Conservation (phyloP, 2,329 filamentous ascomycete genomes). For the Hypoxylon rubiginosum region DNA sequence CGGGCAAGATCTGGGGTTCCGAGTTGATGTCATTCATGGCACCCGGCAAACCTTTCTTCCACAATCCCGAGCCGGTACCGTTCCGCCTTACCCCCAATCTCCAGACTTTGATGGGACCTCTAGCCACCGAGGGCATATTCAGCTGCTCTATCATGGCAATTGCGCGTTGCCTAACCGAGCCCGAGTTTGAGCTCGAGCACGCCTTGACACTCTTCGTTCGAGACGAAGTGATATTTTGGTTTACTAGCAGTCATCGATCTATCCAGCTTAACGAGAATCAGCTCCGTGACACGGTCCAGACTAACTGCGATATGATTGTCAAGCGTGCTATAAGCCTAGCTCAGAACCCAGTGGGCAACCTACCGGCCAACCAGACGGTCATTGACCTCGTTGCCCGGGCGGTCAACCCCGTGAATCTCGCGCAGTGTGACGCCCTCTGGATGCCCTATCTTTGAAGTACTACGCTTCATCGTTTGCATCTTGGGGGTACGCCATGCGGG, state of each 20-base stretch:
- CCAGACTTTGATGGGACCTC: constrained; percentile 94
- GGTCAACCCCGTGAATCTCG: constrained; percentile 90
- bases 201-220: constrained; percentile 94
- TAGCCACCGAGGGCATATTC: constrained; percentile 96
- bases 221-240: constrained; percentile 99
- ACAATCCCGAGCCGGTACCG: constrained; percentile 94
- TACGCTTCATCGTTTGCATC: neutral
- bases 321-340: constrained; percentile 90
- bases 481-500: no score
- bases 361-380: constrained; percentile 96
- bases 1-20: constrained; percentile 95
- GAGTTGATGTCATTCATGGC: constrained; percentile 95
- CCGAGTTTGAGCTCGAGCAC: constrained; percentile 91
- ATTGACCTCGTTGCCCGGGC: constrained; percentile 95
- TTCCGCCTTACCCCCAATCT: constrained; percentile 98
- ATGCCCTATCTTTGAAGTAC: constrained; percentile 87
- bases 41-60: constrained; percentile 85
- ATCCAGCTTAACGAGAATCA: constrained; percentile 73
- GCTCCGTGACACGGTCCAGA: constrained; percentile 82
- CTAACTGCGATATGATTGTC: constrained; percentile 91
- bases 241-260: constrained; percentile 80
- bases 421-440: constrained; percentile 92
- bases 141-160: constrained; percentile 97
- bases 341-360: constrained; percentile 79
- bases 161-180: constrained; percentile 91